Evolutionary conservation across 2,329 filamentous ascomycete species (phyloP).

Genomic region (Talaromyces sp.): DNA sequence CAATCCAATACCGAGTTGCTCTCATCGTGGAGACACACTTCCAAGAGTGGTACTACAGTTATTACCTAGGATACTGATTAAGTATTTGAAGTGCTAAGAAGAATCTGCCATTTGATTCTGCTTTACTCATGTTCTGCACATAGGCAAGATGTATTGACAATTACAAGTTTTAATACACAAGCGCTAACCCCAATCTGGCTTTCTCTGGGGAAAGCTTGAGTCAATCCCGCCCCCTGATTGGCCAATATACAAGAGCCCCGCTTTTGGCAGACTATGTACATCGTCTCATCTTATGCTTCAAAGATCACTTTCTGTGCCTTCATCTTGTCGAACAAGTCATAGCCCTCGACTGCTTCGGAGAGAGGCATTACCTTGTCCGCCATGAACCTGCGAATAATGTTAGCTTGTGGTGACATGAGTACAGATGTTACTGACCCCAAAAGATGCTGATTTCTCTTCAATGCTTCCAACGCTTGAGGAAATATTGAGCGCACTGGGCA

Average conservation of each 20-base stretch:
- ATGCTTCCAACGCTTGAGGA: slow-evolving; percentile 60
- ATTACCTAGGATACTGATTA: background rate
- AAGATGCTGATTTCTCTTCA: slow-evolving; percentile 66
- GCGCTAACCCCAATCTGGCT: slow-evolving; percentile 7
- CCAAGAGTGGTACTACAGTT: too few species aligned
- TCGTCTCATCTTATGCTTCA: slow-evolving; percentile 41
- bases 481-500: slow-evolving; percentile 74
- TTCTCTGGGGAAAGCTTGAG: slow-evolving; percentile 14
- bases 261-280: slow-evolving; percentile 3
- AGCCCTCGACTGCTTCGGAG: slow-evolving; percentile 64
- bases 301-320: slow-evolving; percentile 74
- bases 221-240: background rate
- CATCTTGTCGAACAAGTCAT: slow-evolving; percentile 70
- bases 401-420: background rate
- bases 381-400: slow-evolving; percentile 61
- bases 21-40: background rate
- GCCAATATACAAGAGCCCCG: background rate
- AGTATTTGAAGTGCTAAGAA: background rate
- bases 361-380: slow-evolving; percentile 73
- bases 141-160: background rate
- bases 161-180: slow-evolving; percentile 17
- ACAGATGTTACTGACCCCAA: slow-evolving; percentile 56
- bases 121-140: background rate
- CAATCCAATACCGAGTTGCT: background rate
- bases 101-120: background rate